Base-by-base conservation (phyloP, 2,329 filamentous ascomycete species). In the Xylariomycetidae sp. region DNA sequence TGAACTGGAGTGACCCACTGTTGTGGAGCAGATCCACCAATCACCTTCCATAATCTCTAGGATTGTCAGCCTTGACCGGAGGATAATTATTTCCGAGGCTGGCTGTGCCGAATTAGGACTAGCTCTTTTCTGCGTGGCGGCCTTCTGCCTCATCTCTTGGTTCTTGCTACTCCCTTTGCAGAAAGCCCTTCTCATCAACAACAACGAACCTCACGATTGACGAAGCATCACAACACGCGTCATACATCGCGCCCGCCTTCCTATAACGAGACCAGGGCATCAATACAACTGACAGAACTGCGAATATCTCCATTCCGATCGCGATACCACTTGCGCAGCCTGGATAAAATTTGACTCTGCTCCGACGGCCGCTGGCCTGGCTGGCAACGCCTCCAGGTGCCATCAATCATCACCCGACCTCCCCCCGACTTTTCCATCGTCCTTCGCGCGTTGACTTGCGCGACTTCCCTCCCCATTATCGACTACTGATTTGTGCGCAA, bases 171-270 rank as follows among this genome's bases (percentile, higher is more conserved):
- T 41, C 38, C 41, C 45, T 43, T 36, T 35, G 42, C 49, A 42
- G 42, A 38, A 40, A 46, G 39, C 50, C 54, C 55, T 58, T 60
- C 57, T 53, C 57, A 55, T 59, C 62, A 57, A 59, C 61, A 61
- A 63, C 61, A 66, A 63, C 64, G 56, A 49, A 40, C 34, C 37
- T 47, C 38, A 47, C 46, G 29, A 54, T 51, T 44, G 42, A 52
- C 44, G 34, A 37, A 49, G 41, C 63, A 72, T 67, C 66, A 63
- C 58, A 61, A 64, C 66, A 66, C 74, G 72, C 67, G 69, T 69
- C 70, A 62, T 61, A 58, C 63, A 66, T 65, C 64, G 62, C 59
- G 60, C 61, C 51, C 51, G 44, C 42, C 42, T 49, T 48, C 47
- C 49, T 51, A 41, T 43, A 38, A 49, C 54, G 53, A 50, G 36